Percentiles rank a stretch among this genome's conserved stretches.
Evolutionary conservation across 306 rosid species (phyloP).

Genomic region (Senna siamea): DNA sequence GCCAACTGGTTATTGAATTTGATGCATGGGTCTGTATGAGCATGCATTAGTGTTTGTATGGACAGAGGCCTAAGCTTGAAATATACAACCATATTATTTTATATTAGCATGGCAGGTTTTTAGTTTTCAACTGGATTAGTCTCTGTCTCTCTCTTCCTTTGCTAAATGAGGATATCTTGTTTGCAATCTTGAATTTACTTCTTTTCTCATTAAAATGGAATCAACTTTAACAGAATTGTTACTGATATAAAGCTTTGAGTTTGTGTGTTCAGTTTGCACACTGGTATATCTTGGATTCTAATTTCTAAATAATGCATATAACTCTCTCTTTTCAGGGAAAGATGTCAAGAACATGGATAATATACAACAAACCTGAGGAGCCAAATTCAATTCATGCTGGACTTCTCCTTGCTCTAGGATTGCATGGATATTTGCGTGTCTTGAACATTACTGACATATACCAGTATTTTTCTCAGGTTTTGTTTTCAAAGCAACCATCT

Average conservation of each 20-base stretch:
- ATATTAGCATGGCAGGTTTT: not conserved
- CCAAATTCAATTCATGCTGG: slow-evolving; percentile 96
- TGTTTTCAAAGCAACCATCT: slow-evolving; percentile 35
- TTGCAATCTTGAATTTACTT: not conserved
- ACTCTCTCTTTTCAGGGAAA: slow-evolving; percentile 73
- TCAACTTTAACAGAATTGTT: slow-evolving; percentile 3
- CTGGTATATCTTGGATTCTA: slow-evolving; percentile 15
- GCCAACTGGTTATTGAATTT: not conserved
- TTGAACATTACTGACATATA: slow-evolving; percentile 75
- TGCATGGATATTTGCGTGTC: slow-evolving; percentile 87
- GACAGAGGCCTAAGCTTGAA: not conserved
- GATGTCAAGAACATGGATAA: slow-evolving; percentile 96
- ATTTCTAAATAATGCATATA: slow-evolving; percentile 33
- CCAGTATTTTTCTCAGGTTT: slow-evolving; percentile 83
- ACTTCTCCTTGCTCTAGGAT: slow-evolving; percentile 89
- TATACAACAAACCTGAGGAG: slow-evolving; percentile 84
- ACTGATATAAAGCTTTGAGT: slow-evolving; percentile 16
- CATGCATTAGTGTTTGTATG: not conserved
- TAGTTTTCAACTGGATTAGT: not conserved
- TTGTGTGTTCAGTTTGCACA: slow-evolving; percentile 26
- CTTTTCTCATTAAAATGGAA: not conserved
- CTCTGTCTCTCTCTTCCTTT: not conserved
- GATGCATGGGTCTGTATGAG: not conserved
- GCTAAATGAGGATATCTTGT: not conserved
- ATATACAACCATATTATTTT: too few relatives aligned